These are phyloP conservation scores for Iris macrosiphon DNA, from an alignment of 106 monocot genomes.

Conservation along the genomic window DNA sequence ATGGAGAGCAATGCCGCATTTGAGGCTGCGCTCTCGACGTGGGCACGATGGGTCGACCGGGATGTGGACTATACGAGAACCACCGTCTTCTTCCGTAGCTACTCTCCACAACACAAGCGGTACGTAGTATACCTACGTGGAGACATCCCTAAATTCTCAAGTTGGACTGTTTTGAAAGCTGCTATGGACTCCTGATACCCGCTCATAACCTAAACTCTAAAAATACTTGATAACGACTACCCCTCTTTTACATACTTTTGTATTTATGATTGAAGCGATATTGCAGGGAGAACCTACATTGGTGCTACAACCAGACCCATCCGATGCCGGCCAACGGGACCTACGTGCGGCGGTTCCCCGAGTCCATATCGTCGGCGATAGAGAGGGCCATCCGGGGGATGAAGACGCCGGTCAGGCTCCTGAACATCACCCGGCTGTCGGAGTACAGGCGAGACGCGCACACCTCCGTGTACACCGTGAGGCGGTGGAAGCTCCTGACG, in stretches of 20 bases:
- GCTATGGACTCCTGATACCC: too few species aligned
- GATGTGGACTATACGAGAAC: slow-evolving; percentile 8
- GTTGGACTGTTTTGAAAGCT: too few species aligned
- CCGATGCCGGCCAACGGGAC: slow-evolving; percentile 13
- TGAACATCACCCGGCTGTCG: slow-evolving; percentile 38
- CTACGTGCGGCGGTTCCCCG: slow-evolving; percentile 21
- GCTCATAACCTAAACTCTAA: too few species aligned
- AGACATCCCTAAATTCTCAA: too few species aligned
- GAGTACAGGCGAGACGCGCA: slow-evolving; percentile 34
- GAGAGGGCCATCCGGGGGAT: slow-evolving; percentile 20
- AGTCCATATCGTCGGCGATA: slow-evolving; percentile 10
- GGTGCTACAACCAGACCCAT: slow-evolving; percentile 56
- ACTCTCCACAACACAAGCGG: slow-evolving; percentile 22
- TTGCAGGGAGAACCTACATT: slow-evolving; percentile 31
- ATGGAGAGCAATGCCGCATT: slow-evolving; percentile 16
- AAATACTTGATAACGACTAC: too few species aligned
- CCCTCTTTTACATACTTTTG: too few species aligned
- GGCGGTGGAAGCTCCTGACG: slow-evolving; percentile 23
- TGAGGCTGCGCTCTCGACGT: slow-evolving; percentile 12
- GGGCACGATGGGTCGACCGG: slow-evolving; percentile 19
- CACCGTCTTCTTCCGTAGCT: slow-evolving; percentile 21
- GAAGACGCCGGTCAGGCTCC: slow-evolving; percentile 27
- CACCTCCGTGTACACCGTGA: slow-evolving; percentile 27
- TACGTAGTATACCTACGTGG: too few species aligned
- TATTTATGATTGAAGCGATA: too few species aligned